phyloP scores from a whole-genome alignment of 2,329 filamentous ascomycete genomes.

The Sporothrix mexicana region DNA sequence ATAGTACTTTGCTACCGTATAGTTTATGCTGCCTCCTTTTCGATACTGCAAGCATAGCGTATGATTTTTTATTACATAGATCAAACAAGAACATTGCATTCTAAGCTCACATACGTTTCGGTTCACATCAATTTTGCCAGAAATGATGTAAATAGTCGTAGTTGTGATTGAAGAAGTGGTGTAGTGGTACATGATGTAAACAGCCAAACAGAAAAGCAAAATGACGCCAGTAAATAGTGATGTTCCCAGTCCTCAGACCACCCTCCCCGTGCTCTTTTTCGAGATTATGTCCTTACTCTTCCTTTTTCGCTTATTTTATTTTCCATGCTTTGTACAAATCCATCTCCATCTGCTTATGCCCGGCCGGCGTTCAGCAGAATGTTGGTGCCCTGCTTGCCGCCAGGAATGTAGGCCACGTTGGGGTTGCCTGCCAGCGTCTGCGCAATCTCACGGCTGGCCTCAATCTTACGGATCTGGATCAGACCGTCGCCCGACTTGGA shows the following conservation, averaged over 20 bases:
- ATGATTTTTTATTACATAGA: background rate
- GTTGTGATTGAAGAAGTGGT: constrained; percentile 30
- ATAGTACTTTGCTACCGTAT: background rate
- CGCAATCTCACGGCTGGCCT: constrained; percentile 95
- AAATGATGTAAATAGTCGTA: constrained; percentile 8
- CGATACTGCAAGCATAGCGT: background rate
- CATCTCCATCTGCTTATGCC: constrained; percentile 40
- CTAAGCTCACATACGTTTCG: background rate
- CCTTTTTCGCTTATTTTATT: background rate
- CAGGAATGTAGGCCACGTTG: constrained; percentile 93
- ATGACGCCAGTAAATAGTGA: constrained; percentile 34
- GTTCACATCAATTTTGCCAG: too few species aligned
- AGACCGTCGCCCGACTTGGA: constrained; percentile 91
- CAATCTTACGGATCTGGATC: constrained; percentile 95
- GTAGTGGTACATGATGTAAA: constrained; percentile 29
- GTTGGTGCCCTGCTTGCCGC: constrained; percentile 68
- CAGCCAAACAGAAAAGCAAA: constrained; percentile 25
- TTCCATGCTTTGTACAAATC: constrained; percentile 25
- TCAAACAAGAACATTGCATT: background rate
- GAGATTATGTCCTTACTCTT: background rate
- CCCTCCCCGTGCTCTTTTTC: constrained; percentile 2
- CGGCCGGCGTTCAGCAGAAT: constrained; percentile 59
- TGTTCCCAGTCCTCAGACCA: constrained; percentile 29
- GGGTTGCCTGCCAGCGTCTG: constrained; percentile 87
- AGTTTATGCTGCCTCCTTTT: background rate